Evolutionary conservation across 208 protist species (phyloP).

Genomic region (Acanthamoeba castellanii): DNA sequence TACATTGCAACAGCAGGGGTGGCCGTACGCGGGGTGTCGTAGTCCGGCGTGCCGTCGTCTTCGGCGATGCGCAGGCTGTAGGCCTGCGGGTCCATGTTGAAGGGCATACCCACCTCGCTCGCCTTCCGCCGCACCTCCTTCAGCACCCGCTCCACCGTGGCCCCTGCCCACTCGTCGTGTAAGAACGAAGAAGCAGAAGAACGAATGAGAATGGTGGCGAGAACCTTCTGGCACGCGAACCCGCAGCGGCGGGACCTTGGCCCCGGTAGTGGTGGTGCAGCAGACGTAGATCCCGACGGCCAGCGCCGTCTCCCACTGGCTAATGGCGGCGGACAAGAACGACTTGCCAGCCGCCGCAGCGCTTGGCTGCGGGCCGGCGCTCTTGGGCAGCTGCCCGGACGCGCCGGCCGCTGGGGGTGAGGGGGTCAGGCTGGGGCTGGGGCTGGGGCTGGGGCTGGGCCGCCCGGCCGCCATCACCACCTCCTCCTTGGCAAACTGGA

Average conservation of each 20-base stretch:
- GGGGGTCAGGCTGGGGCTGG: too few species aligned
- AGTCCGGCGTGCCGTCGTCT: slow-evolving; percentile 32
- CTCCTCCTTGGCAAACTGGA: neutral
- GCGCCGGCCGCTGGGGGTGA: too few species aligned
- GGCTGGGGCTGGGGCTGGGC: too few species aligned
- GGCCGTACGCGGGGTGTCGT: slow-evolving; percentile 18
- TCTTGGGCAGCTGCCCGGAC: too few species aligned
- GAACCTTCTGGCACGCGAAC: slow-evolving; percentile 5
- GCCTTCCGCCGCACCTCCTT: neutral
- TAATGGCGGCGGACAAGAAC: neutral
- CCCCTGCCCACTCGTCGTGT: neutral
- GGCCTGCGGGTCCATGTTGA: slow-evolving; percentile 14
- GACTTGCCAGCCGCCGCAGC: neutral
- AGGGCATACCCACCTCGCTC: neutral
- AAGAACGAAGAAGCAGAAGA: neutral
- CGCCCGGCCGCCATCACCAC: neutral
- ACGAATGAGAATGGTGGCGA: neutral
- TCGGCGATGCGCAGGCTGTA: slow-evolving; percentile 51
- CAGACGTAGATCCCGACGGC: neutral
- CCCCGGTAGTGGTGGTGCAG: neutral
- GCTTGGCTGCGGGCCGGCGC: too few species aligned
- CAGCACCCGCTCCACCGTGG: slow-evolving; percentile 5
- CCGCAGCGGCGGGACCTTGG: neutral
- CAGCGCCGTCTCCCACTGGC: neutral
- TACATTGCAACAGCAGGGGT: neutral